phyloP scores from a whole-genome alignment of 2,329 filamentous ascomycete genomes.

The Aspergillus latus region DNA sequence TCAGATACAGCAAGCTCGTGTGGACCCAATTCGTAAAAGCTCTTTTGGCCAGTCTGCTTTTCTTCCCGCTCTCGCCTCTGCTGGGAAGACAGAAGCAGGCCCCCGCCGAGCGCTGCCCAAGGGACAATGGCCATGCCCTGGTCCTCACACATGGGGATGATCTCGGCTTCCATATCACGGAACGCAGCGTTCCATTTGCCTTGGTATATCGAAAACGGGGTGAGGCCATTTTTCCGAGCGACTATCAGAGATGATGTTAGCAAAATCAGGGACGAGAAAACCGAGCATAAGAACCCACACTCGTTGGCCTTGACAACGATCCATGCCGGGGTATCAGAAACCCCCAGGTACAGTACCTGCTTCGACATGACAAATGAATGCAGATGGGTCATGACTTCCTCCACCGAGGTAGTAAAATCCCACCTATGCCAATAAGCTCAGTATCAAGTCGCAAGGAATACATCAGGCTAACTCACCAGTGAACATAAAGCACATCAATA shows the following conservation, averaged over 20 bases:
- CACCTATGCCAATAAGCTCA: not conserved
- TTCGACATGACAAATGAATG: slow-evolving; percentile 9
- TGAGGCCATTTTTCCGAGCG: slow-evolving; percentile 11
- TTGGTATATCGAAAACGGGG: slow-evolving; percentile 15
- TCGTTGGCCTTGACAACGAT: slow-evolving; percentile 16
- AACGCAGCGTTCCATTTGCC: slow-evolving; percentile 12
- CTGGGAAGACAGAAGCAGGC: not conserved
- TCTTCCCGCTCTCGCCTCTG: not conserved
- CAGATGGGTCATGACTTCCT: slow-evolving; percentile 12
- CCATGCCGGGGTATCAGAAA: slow-evolving; percentile 15
- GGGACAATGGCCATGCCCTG: slow-evolving; percentile 15
- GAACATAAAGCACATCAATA: slow-evolving; percentile 15
- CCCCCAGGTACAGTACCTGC: slow-evolving; percentile 14
- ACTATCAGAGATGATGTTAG: not conserved
- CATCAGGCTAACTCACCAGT: slow-evolving; percentile 9
- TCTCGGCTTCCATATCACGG: slow-evolving; percentile 14
- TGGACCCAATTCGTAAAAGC: not conserved
- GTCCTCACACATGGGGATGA: slow-evolving; percentile 16
- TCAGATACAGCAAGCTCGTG: slow-evolving; percentile 10
- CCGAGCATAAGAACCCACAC: not conserved
- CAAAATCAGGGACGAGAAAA: not conserved
- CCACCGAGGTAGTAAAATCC: slow-evolving; percentile 14
- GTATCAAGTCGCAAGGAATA: not conserved
- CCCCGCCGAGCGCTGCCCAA: slow-evolving; percentile 11
- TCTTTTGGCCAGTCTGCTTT: slow-evolving; percentile 1